Evolutionary conservation across 2,329 filamentous ascomycete genomes (phyloP), one percentile per base, ranked within the genome.

Genomic region (Aureobasidium sp.): DNA sequence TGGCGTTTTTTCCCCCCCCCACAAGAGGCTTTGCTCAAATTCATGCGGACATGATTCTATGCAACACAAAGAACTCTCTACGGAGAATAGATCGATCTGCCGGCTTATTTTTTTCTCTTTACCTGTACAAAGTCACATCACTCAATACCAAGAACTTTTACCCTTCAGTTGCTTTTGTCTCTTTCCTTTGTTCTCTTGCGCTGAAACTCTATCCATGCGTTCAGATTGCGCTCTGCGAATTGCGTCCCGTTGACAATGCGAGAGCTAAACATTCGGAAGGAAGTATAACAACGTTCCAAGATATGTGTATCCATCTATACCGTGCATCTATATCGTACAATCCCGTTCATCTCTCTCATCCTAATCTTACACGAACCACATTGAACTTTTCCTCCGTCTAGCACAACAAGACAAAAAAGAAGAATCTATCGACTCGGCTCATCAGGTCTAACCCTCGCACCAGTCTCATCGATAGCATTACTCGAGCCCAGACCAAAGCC

Each of bases 401-500:
- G n/a, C n/a, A n/a, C n/a, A n/a, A n/a, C n/a, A n/a, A n/a, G 27
- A 29, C 4, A 43, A 43, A 43, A 10, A 43, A 9, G 19, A 5
- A 43, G 5, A 10, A 43, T 55, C 27, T 43, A 61, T 19, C 40
- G 51, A 25, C 50, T 61, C 3, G 45, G 37, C 33, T 58, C 51
- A 45, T 58, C 54, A 21, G 50, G 60, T 60, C 70, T 65, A 19
- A 72, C 70, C 47, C 69, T 65, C 23, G 66, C 70, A 47, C 67
- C 65, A 53, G 61, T 66, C 64, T 72, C 70, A 60, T 72, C 68
- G 10, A 68, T 64, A 13, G 59, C 62, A 23, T 49, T 63, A 6
- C 35, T 57, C 15, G 31, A 43, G 10, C 69, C 69, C 38, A 64
- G 27, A 13, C 68, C 69, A 61, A 73, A 73, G 1, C 71, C 71